These are phyloP conservation scores for Candida boidinii DNA, from an alignment of 805 yeast genomes.

Conservation along the genomic window DNA sequence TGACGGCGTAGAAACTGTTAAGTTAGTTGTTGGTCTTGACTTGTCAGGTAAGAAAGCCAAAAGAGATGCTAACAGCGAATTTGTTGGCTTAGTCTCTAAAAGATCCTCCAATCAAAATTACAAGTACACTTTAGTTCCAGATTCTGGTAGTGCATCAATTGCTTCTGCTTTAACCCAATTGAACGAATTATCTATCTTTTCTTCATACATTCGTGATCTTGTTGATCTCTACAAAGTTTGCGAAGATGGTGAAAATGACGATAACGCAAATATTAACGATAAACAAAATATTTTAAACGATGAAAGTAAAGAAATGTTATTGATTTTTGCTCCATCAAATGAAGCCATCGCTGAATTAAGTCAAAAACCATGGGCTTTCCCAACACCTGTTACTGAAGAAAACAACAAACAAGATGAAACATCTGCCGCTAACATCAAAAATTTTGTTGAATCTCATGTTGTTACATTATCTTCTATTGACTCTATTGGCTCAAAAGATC, in stretches of 20 bases:
- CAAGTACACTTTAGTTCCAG: slow-evolving; percentile 17
- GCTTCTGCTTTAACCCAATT: slow-evolving; percentile 31
- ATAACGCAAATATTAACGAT: slow-evolving; percentile 10
- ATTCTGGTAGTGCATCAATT: slow-evolving; percentile 17
- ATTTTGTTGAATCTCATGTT: slow-evolving; percentile 58
- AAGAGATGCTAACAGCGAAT: slow-evolving; percentile 16
- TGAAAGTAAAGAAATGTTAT: slow-evolving; percentile 18
- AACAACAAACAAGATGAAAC: slow-evolving; percentile 35
- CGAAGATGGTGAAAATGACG: slow-evolving; percentile 30
- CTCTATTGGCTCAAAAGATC: no score
- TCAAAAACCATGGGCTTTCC: slow-evolving; percentile 80
- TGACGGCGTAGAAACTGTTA: slow-evolving; percentile 1
- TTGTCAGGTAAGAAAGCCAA: slow-evolving; percentile 4
- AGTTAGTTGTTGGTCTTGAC: slow-evolving; percentile 2
- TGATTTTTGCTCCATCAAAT: slow-evolving; percentile 69
- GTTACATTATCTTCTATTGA: slow-evolving; percentile 24
- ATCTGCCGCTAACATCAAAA: slow-evolving; percentile 41
- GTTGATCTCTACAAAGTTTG: slow-evolving; percentile 38
- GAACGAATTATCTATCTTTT: slow-evolving; percentile 47
- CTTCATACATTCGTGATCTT: slow-evolving; percentile 64
- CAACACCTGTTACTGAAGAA: slow-evolving; percentile 34
- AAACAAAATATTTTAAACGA: slow-evolving; percentile 1
- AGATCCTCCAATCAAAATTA: no score
- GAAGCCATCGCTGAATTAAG: slow-evolving; percentile 42
- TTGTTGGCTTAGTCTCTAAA: no score